Conservation (phyloP, 1,284 basidiomycete species). For the Cutaneotrichosporon dermatis region DNA sequence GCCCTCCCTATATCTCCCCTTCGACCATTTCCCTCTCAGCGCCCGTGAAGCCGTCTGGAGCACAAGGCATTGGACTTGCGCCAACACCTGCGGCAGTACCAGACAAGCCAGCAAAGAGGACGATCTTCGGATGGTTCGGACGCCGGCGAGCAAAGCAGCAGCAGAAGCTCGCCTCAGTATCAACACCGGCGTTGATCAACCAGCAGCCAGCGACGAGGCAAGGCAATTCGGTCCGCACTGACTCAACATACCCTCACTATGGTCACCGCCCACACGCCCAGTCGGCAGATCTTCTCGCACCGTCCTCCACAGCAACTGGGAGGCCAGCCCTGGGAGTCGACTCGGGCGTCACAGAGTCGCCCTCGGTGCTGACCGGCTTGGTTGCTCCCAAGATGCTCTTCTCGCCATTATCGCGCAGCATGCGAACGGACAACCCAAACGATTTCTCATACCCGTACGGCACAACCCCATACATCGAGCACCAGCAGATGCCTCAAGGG, state of each 20-base stretch:
- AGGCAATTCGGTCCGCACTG: background rate
- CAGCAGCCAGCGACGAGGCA: background rate
- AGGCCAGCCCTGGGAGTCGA: background rate
- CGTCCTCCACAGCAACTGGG: background rate
- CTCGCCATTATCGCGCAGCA: slow-evolving; percentile 34
- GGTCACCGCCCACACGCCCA: background rate
- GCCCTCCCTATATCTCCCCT: slow-evolving; percentile 12
- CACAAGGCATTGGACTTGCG: slow-evolving; percentile 16
- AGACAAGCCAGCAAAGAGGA: slow-evolving; percentile 1
- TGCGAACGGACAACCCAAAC: background rate
- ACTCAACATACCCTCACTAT: background rate
- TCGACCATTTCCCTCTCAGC: slow-evolving; percentile 3
- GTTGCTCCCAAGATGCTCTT: slow-evolving; percentile 37
- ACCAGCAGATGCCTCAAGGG: background rate
- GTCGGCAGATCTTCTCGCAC: background rate
- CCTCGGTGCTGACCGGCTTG: slow-evolving; percentile 39
- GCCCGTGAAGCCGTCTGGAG: slow-evolving; percentile 16
- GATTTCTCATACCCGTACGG: background rate
- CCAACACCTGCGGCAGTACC: slow-evolving; percentile 4
- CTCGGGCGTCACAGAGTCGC: slow-evolving; percentile 24
- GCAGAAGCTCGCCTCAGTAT: slow-evolving; percentile 1
- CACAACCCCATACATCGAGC: background rate
- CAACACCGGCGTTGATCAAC: slow-evolving; percentile 7
- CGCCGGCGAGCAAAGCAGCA: background rate
- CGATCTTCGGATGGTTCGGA: slow-evolving; percentile 9